A percentile compares a stretch with the other conserved stretches of the same genome.
phyloP scores from a whole-genome alignment of 306 rosid species.

The Casuarina cunninghamiana region DNA sequence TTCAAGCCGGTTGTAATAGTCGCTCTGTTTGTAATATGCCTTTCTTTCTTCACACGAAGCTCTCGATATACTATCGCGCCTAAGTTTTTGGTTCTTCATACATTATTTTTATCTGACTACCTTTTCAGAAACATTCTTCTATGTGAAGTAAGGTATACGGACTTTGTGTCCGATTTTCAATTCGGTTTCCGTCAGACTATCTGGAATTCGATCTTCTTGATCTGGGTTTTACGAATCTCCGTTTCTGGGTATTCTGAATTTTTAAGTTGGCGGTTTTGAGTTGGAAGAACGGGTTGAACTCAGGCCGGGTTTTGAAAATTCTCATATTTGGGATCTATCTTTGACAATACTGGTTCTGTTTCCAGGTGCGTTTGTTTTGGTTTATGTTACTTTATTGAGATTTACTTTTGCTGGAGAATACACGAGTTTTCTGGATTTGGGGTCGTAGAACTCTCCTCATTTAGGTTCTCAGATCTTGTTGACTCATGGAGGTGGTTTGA shows the following conservation, averaged over 20 bases:
- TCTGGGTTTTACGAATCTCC: slow-evolving; percentile 3
- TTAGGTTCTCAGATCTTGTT: slow-evolving; percentile 1
- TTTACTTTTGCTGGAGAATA: slow-evolving; percentile 11
- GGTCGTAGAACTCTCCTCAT: background rate
- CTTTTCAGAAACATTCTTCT: background rate
- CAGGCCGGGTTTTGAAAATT: slow-evolving; percentile 22
- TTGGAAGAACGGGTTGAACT: slow-evolving; percentile 13
- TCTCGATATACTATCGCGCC: slow-evolving; percentile 7
- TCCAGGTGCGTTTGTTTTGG: background rate
- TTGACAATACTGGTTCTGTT: background rate
- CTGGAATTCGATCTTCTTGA: background rate
- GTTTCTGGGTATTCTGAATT: slow-evolving; percentile 36
- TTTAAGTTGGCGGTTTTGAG: slow-evolving; percentile 7
- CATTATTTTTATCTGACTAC: background rate
- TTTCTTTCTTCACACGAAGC: slow-evolving; percentile 14
- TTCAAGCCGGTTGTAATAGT: slow-evolving; percentile 31
- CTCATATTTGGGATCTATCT: slow-evolving; percentile 2
- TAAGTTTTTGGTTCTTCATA: background rate
- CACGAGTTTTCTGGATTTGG: slow-evolving; percentile 18
- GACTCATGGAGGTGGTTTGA: slow-evolving; percentile 17
- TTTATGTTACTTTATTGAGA: slow-evolving; percentile 1
- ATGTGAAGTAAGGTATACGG: slow-evolving; percentile 27
- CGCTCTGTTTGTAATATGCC: background rate
- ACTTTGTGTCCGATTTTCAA: slow-evolving; percentile 2
- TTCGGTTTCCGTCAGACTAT: slow-evolving; percentile 12